A percentile compares a stretch with the other conserved stretches of the same genome.
Evolutionary conservation across 768 basidiomycete species (phyloP).

Genomic region (Arthromyces matolae): DNA sequence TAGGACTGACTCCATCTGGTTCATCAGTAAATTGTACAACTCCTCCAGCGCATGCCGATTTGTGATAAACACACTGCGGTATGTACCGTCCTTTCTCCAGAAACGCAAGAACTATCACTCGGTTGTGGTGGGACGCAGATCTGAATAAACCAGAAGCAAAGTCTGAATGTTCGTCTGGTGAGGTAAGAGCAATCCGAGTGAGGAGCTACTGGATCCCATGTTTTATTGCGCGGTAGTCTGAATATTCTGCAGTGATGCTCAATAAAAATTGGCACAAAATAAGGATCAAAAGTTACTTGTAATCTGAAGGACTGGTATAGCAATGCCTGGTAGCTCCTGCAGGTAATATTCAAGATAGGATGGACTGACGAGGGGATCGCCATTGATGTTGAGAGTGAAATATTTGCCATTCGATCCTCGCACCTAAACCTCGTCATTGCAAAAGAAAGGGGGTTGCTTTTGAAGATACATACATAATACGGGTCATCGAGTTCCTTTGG

Average conservation of each 20-base stretch:
- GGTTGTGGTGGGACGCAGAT: too few relatives aligned
- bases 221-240: background rate
- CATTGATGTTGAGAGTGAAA: background rate
- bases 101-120: too few relatives aligned
- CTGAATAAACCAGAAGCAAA: too few relatives aligned
- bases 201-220: background rate
- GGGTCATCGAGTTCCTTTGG: background rate
- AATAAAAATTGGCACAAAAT: too few relatives aligned
- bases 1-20: background rate
- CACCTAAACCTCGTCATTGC: background rate
- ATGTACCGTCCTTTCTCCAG: too few relatives aligned
- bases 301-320: background rate
- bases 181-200: too few relatives aligned
- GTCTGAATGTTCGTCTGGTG: too few relatives aligned
- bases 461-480: background rate
- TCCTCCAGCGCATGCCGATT: too few relatives aligned
- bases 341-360: slow-evolving; percentile 2
- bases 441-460: background rate
- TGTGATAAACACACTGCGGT: too few relatives aligned
- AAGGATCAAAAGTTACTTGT: background rate
- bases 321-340: background rate
- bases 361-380: background rate
- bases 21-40: too few relatives aligned
- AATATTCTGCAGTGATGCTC: too few relatives aligned
- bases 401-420: background rate